Evolutionary conservation across 106 monocot genomes (phyloP).

Genomic region (Phalaenopsis aphrodite): DNA sequence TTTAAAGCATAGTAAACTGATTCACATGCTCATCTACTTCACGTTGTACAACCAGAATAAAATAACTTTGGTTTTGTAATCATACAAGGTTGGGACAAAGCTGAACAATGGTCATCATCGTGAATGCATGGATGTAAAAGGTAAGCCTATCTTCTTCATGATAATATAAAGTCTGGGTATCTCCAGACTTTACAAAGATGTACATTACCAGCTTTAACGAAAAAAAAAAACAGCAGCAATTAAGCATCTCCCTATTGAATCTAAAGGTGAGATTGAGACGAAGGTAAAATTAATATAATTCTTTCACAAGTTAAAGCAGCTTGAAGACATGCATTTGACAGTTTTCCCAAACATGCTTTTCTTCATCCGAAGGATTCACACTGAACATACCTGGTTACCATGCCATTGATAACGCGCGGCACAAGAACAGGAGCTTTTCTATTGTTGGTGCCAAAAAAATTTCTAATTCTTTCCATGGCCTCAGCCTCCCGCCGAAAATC

Average conservation of each 20-base stretch:
- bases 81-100: background rate
- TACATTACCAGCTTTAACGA: background rate
- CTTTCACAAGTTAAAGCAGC: background rate
- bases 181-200: background rate
- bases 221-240: background rate
- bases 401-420: slow-evolving; percentile 57
- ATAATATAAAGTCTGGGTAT: background rate
- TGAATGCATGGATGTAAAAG: background rate
- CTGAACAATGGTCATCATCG: background rate
- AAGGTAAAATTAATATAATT: background rate
- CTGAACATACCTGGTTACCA: slow-evolving; percentile 68
- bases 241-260: background rate
- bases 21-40: too few species aligned
- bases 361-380: background rate
- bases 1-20: too few species aligned
- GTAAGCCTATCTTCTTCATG: background rate
- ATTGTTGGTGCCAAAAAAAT: slow-evolving; percentile 46
- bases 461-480: slow-evolving; percentile 77
- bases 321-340: background rate
- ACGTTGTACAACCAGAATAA: background rate
- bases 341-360: background rate
- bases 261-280: background rate
- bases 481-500: slow-evolving; percentile 82
- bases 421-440: slow-evolving; percentile 75
- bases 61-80: background rate